phyloP scores from a whole-genome alignment of 1,284 basidiomycete genomes.

The Fomes fomentarius region DNA sequence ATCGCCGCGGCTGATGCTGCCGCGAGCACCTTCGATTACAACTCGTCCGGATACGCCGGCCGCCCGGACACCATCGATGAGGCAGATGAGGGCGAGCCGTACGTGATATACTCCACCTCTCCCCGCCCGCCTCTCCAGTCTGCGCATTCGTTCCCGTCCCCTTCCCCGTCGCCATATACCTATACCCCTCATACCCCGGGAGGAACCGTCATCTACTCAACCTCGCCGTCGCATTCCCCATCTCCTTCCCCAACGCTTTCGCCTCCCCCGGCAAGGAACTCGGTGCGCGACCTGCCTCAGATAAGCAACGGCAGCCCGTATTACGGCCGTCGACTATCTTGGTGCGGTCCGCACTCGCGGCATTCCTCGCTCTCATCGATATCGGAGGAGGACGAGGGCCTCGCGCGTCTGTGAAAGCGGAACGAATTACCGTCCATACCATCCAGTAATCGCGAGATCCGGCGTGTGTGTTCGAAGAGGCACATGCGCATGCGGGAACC shows the following conservation, averaged over 20 bases:
- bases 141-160: conserved; percentile 4
- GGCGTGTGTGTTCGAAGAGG: background rate
- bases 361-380: conserved; percentile 35
- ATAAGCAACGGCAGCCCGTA: conserved; percentile 5
- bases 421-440: background rate
- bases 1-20: conserved; percentile 19
- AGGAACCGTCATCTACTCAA: conserved; percentile 19
- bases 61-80: conserved; percentile 27
- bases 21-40: conserved; percentile 15
- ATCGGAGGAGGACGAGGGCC: conserved; percentile 31
- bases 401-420: conserved; percentile 27
- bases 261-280: conserved; percentile 6
- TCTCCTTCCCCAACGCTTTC: conserved; percentile 17
- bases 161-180: conserved; percentile 3
- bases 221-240: conserved; percentile 16
- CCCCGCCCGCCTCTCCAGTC: conserved; percentile 17
- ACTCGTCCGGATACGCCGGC: conserved; percentile 11
- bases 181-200: conserved; percentile 14
- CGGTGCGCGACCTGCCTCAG: conserved; percentile 13
- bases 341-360: conserved; percentile 29
- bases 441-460: background rate
- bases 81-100: conserved; percentile 28
- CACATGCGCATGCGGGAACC: background rate
- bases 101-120: conserved; percentile 32
- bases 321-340: conserved; percentile 10